Conservation (phyloP, 73 alveolate species). For the Effrenium voratum region DNA sequence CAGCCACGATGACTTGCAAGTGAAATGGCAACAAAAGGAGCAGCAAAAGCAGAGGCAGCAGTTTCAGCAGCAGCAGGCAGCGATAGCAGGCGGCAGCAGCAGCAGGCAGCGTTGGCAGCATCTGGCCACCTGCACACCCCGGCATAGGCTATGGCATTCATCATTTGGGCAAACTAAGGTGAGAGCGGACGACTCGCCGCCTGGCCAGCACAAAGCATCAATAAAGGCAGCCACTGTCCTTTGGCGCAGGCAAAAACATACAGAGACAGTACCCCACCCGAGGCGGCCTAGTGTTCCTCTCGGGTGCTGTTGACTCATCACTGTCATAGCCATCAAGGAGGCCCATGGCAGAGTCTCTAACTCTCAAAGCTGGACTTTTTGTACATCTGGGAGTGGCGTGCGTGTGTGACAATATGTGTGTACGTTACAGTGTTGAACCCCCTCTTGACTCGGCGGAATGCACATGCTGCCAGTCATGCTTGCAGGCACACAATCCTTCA, state of each 20-base stretch:
- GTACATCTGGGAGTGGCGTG: neutral
- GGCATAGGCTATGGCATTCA: neutral
- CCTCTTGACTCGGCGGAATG: neutral
- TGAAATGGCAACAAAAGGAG: neutral
- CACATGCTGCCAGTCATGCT: too few relatives aligned
- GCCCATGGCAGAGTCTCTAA: conserved; percentile 36
- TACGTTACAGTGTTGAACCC: neutral
- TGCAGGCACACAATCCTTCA: too few relatives aligned
- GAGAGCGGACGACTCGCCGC: too few relatives aligned
- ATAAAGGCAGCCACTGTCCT: too few relatives aligned
- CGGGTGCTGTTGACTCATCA: conserved; percentile 22
- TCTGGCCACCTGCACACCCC: neutral
- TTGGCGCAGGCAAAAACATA: neutral
- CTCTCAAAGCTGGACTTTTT: neutral
- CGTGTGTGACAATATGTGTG: too few relatives aligned
- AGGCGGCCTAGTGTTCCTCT: neutral
- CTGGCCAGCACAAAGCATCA: too few relatives aligned
- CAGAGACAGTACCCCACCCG: neutral
- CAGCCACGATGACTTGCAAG: neutral
- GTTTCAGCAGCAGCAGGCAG: neutral
- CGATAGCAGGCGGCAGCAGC: neutral
- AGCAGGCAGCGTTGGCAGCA: neutral
- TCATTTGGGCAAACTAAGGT: too few relatives aligned
- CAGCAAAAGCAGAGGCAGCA: neutral
- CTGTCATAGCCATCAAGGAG: conserved; percentile 65